A percentile compares a stretch with the other conserved stretches of the same genome.
phyloP scores from a whole-genome alignment of 2,329 filamentous ascomycete species.

The Penicillium sp. region DNA sequence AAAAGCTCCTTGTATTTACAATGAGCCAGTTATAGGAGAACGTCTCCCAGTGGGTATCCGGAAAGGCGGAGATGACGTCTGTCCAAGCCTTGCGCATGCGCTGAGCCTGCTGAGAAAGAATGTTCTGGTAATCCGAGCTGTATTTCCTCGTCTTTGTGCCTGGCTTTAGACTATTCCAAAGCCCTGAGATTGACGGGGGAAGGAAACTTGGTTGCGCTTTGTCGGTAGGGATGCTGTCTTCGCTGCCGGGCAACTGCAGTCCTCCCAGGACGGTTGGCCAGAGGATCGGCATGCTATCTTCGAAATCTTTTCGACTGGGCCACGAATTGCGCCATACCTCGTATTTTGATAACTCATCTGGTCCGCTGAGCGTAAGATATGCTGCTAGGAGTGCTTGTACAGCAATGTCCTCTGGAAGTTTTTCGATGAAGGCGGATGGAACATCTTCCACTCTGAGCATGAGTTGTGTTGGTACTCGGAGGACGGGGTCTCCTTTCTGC shows the following conservation, averaged over 20 bases:
- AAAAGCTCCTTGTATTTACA: conserved; percentile 61
- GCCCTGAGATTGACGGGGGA: conserved; percentile 40
- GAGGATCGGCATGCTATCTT: conserved; percentile 56
- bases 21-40: conserved; percentile 61
- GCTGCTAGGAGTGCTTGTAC: conserved; percentile 73
- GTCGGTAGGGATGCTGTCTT: conserved; percentile 9
- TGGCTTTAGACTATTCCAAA: conserved; percentile 34
- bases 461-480: conserved; percentile 63
- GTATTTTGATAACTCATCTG: conserved; percentile 50
- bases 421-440: conserved; percentile 52
- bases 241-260: conserved; percentile 33
- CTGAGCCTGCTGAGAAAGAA: conserved; percentile 51
- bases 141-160: conserved; percentile 28
- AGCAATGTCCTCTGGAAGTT: conserved; percentile 56
- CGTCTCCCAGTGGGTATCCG: conserved; percentile 41
- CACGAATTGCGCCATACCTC: conserved; percentile 65
- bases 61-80: conserved; percentile 45
- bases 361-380: conserved; percentile 55
- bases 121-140: conserved; percentile 35
- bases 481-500: conserved; percentile 60
- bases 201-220: conserved; percentile 21
- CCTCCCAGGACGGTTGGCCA: conserved; percentile 49
- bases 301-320: conserved; percentile 62
- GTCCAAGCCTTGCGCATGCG: conserved; percentile 55
- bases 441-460: conserved; percentile 66